phyloP scores from a whole-genome alignment of 1,284 basidiomycete species.

The Moesziomyces sp. region DNA sequence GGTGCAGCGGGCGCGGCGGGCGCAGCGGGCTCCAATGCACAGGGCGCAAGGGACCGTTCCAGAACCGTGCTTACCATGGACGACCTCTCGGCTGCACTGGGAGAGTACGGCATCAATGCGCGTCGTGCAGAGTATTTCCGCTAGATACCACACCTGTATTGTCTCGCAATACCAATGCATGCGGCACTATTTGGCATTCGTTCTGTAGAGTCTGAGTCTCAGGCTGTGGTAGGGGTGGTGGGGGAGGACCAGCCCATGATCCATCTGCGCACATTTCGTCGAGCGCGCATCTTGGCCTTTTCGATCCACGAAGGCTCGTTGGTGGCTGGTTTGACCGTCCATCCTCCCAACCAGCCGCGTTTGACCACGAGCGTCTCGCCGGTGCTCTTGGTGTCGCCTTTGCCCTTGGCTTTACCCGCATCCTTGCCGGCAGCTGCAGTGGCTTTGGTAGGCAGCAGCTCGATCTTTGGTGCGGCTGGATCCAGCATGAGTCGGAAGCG shows the following conservation, averaged over 20 bases:
- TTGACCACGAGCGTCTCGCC: slow-evolving; percentile 26
- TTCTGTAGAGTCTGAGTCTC: slow-evolving; percentile 1
- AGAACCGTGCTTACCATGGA: slow-evolving; percentile 98
- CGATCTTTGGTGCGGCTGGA: slow-evolving; percentile 19
- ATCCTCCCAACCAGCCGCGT: slow-evolving; percentile 31
- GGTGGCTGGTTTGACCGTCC: slow-evolving; percentile 21
- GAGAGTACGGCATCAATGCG: slow-evolving; percentile 80
- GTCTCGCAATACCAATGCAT: neutral
- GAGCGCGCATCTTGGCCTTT: slow-evolving; percentile 7
- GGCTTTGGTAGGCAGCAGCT: slow-evolving; percentile 15
- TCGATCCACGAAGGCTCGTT: slow-evolving; percentile 3
- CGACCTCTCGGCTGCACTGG: slow-evolving; percentile 88
- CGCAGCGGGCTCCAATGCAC: slow-evolving; percentile 12
- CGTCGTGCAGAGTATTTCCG: slow-evolving; percentile 64
- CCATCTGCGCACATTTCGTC: slow-evolving; percentile 7
- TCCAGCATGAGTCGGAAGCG: slow-evolving; percentile 27
- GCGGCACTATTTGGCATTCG: neutral
- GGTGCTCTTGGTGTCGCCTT: slow-evolving; percentile 10
- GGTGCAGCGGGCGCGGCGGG: slow-evolving; percentile 16
- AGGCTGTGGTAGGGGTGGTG: neutral
- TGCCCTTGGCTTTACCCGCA: slow-evolving; percentile 3
- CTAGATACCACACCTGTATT: slow-evolving; percentile 18
- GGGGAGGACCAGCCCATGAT: slow-evolving; percentile 27
- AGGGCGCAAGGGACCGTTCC: slow-evolving; percentile 76
- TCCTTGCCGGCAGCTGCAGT: neutral